A percentile compares a stretch with the other conserved stretches of the same genome.
Conservation (phyloP, 2,329 filamentous ascomycete genomes). For the Madurella mycetomatis region DNA sequence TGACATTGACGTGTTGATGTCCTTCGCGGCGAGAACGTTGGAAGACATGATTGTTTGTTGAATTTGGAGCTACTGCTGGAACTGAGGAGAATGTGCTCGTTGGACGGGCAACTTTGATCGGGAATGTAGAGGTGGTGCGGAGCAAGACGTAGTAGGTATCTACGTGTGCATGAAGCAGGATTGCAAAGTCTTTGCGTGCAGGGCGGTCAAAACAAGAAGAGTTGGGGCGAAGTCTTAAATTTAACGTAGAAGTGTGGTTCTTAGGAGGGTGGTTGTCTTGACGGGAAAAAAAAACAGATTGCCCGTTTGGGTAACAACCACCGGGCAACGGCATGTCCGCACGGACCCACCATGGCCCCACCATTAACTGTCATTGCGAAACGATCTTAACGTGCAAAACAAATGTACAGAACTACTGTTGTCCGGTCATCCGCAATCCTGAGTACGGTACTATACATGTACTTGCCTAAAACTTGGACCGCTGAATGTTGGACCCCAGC, state of each 20-base stretch:
- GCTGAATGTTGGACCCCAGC: slow-evolving; percentile 48
- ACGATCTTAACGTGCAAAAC: too few relatives aligned
- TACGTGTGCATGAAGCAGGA: neutral
- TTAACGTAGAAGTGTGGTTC: neutral
- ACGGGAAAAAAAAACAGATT: slow-evolving; percentile 25
- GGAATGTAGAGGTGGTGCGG: neutral
- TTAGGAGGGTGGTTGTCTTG: neutral
- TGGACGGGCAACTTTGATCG: neutral
- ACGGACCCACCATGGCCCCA: neutral
- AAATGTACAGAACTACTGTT: too few relatives aligned
- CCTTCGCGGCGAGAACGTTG: slow-evolving; percentile 60
- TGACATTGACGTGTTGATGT: slow-evolving; percentile 55
- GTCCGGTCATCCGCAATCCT: too few relatives aligned
- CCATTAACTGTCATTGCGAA: too few relatives aligned
- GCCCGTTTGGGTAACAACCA: slow-evolving; percentile 21
- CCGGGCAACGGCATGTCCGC: slow-evolving; percentile 25
- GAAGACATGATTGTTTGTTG: slow-evolving; percentile 49
- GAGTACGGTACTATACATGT: too few relatives aligned
- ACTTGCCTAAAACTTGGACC: too few relatives aligned
- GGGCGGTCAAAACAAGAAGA: neutral
- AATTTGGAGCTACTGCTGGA: neutral
- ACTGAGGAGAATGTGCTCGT: neutral
- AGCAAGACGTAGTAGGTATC: neutral
- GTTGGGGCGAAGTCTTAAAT: neutral
- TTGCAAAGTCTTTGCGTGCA: neutral